phyloP scores from a whole-genome alignment of 108 stramenopile species.

The Nannochloropsis gaditana region DNA sequence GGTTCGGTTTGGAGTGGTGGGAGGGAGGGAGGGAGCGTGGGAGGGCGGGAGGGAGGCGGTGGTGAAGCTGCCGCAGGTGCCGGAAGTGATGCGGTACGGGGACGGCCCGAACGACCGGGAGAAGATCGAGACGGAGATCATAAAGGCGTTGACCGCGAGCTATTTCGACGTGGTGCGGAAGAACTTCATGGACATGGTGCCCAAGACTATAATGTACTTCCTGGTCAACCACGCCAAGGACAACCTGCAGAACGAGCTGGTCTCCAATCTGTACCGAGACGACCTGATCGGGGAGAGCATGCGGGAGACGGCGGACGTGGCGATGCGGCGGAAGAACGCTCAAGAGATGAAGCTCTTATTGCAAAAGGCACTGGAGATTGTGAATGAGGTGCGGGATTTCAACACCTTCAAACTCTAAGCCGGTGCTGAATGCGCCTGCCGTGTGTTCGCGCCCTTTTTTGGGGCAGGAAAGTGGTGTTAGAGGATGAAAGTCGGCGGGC shows the following conservation, averaged over 20 bases:
- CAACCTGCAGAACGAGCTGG: conserved; percentile 89
- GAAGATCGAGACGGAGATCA: conserved; percentile 83
- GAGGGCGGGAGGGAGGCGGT: conserved; percentile 41
- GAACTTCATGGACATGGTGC: conserved; percentile 92
- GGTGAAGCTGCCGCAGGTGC: conserved; percentile 85
- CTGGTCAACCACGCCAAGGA: conserved; percentile 90
- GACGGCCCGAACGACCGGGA: conserved; percentile 78
- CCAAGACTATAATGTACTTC: conserved; percentile 98
- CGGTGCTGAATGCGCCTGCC: no score
- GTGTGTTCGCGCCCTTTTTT: no score
- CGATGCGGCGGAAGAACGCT: conserved; percentile 72
- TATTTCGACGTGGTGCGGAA: conserved; percentile 94
- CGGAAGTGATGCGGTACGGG: conserved; percentile 81
- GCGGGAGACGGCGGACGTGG: conserved; percentile 54
- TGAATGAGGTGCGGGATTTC: conserved; percentile 85
- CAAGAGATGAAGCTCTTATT: conserved; percentile 84
- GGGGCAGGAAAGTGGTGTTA: no score
- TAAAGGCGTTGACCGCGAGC: conserved; percentile 81
- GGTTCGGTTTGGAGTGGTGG: background rate
- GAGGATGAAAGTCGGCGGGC: no score
- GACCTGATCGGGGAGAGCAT: conserved; percentile 43
- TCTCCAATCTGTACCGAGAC: conserved; percentile 83
- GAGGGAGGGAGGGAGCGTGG: background rate
- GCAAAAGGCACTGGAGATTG: conserved; percentile 82
- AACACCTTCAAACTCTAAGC: conserved; percentile 25